Base-by-base conservation (phyloP, 441 rosid genomes). In the Theobroma grandiflorum region DNA sequence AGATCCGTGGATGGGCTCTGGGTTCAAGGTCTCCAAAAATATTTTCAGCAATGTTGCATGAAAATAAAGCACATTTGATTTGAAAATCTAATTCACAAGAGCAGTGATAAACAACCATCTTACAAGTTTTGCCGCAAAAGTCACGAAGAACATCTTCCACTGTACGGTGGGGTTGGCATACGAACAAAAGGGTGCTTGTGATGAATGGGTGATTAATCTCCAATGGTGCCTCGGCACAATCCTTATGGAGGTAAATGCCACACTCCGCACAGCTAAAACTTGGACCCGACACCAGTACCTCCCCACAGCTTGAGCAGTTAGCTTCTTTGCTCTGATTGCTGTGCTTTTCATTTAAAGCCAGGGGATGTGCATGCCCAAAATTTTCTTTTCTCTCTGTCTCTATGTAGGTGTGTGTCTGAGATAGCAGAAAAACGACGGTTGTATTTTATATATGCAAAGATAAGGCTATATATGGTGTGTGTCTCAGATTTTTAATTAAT, bases 121-220 rank as follows among this genome's bases (percentile, higher is more conserved):
- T 4, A 71, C 61, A 59, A 15, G 0, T 2, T 71, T 68, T 10
- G 6, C 59, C 42, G 59, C 75, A 71, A 16, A 38, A 65, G 20
- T 15, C 15, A 31, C 72, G 20, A n/a, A n/a, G 0, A 40, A 66
- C 31, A 68, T 2, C 33, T 4, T n/a, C 72, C 18, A 1, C 43
- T 2, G 11, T 15, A 33, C 9, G 31, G 26, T n/a, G 5, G 45
- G 12, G 20, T 6, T 8, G 38, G 12, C 63, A 64, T 3, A 37
- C 50, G 68, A 68, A 4, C 2, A 14, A 75, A 59, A 43, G 58
- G 33, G 20, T 79, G 85, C 18, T 63, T 14, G 8, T 4, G 84
- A 49, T 84, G 79, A 16, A 20, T 40, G 35, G 80, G 31, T 81
- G 78, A 52, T 63, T 47, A 78, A 84, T 75, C 80, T 84, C 74